Evolutionary conservation across 352 stramenopile genomes (phyloP), one percentile per base, ranked within the genome.

Genomic region (Pythium periplocum): DNA sequence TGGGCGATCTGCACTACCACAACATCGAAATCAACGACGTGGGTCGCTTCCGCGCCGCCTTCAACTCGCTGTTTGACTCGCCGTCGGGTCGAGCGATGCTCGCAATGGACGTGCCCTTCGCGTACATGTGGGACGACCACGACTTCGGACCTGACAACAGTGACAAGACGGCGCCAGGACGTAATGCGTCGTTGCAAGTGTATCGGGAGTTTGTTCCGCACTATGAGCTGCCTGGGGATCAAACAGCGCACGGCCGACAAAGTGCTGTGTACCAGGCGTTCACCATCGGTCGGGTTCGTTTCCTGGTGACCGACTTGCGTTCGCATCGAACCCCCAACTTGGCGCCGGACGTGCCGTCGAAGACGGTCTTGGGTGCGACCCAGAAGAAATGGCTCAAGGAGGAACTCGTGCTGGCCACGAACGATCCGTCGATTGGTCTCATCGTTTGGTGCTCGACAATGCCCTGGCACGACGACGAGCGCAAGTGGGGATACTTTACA

Each of bases 41-140:
- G 0, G 36, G 58, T 8, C 59, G 48, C 6, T 95, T 92, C 53
- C 71, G 82, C 36, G 42, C 60, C 43, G 80, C 74, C 7, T 95
- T 90, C 47, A 47, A 85, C 51, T 85, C 71, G 31, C 73, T 95
- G 8, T 90, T 94, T 55, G 64, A 75, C 34, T 91, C 79, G 2
- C 78, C 79, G 4, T 61, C 81, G 0, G 83, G 83, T 10, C 59
- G 65, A 41, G 76, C 78, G 10, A 90, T 95, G 82, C 55, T 91
- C n/a, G 73, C 51, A 8, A 93, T 93, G 81, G 68, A 93, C 41
- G 50, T 95, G 6, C 86, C 87, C 2, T 87, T 96, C 51, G 81
- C 70, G 11, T 95, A 96, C 61, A 96, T 95, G 84, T 96, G 83
- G 80, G 83, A 94, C 57, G 87, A 96, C 68, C 87, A 96, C 64